Evolutionary conservation across 805 yeast genomes (phyloP).

Genomic region (Nakazawaea anatomiae): DNA sequence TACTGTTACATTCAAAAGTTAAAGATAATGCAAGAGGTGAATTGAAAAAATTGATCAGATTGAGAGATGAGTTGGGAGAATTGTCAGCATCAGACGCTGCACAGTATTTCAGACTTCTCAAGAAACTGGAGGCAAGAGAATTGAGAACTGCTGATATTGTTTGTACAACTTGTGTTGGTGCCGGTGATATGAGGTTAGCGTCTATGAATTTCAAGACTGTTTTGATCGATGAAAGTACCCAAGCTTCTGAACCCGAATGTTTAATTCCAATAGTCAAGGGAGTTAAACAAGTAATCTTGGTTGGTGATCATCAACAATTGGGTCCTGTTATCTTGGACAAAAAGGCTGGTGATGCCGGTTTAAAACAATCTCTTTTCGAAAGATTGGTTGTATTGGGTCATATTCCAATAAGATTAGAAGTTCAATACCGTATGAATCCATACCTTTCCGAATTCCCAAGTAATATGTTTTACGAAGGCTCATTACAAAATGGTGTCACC

Average conservation of each 20-base stretch:
- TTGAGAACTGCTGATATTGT: slow-evolving; percentile 66
- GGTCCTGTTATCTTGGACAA: slow-evolving; percentile 86
- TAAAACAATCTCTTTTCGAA: slow-evolving; percentile 82
- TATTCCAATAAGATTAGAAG: slow-evolving; percentile 79
- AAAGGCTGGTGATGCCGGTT: slow-evolving; percentile 81
- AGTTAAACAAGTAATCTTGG: slow-evolving; percentile 81
- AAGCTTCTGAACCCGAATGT: slow-evolving; percentile 90
- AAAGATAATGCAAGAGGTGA: slow-evolving; percentile 43
- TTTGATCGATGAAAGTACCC: slow-evolving; percentile 88
- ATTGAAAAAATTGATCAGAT: slow-evolving; percentile 49
- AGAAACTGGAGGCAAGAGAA: slow-evolving; percentile 42
- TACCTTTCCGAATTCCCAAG: slow-evolving; percentile 80
- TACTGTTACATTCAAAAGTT: slow-evolving; percentile 53
- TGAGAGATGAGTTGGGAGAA: slow-evolving; percentile 66
- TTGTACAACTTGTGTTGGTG: slow-evolving; percentile 90
- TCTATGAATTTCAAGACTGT: slow-evolving; percentile 64
- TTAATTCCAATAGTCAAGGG: slow-evolving; percentile 87
- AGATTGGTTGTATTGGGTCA: slow-evolving; percentile 78
- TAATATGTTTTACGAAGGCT: slow-evolving; percentile 89
- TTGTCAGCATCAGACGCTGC: slow-evolving; percentile 49
- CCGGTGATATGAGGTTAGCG: slow-evolving; percentile 67
- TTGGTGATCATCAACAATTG: slow-evolving; percentile 91
- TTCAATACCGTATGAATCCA: slow-evolving; percentile 95
- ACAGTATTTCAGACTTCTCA: slow-evolving; percentile 33
- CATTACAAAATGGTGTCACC: slow-evolving; percentile 87